Evolutionary conservation across 1,139 yeast genomes (phyloP), one percentile per base, ranked within the genome.

Genomic region (Suhomyces choctaworum): DNA sequence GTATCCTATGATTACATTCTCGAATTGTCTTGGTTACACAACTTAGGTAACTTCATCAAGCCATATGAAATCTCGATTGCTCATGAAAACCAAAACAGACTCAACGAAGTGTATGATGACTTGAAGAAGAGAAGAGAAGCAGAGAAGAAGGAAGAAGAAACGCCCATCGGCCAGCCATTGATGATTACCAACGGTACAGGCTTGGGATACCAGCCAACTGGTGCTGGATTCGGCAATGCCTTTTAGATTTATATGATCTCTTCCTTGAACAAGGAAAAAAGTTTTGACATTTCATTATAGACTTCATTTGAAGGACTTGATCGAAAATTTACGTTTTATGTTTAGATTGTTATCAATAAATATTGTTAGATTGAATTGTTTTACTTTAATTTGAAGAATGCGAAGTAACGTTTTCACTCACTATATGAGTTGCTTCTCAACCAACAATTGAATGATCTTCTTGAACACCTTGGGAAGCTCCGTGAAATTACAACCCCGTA

Each of bases 1-100:
- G 73, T 92, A 48, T 78, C 80, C 39, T 80, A 79, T 48, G 98
- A 92, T 56, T 82, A 83, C 52, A 96, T 92, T 17, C 66, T 83
- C 51, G 98, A 92, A 62, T 68, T 89, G 49, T 75, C 95, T 27
- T 92, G 98, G 98, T 73, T 95, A 59, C 85, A 89, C 61, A 77
- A 79, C 46, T 78, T 92, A 62, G 68, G 60, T 32, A 81, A 79
- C 56, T 88, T 83, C 67, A 82, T 87, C 48, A 90, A 85, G 72
- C 98, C 98, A 36, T 94, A 88, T 62, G 83, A 81, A 61, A 89
- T 94, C 55, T 84, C 95, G 13, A 65, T 83, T 50, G 76, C 80
- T 51, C 80, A 82, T 51, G 97, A 90, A 62, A 90, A 86, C 63
- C 79, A 78, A 50, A 78, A 76, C 50, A 71, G 74, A 44, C 60